Evolutionary conservation across 2,329 filamentous ascomycete genomes (phyloP), one percentile per base, ranked within the genome.

Genomic region (Diaporthe citri): DNA sequence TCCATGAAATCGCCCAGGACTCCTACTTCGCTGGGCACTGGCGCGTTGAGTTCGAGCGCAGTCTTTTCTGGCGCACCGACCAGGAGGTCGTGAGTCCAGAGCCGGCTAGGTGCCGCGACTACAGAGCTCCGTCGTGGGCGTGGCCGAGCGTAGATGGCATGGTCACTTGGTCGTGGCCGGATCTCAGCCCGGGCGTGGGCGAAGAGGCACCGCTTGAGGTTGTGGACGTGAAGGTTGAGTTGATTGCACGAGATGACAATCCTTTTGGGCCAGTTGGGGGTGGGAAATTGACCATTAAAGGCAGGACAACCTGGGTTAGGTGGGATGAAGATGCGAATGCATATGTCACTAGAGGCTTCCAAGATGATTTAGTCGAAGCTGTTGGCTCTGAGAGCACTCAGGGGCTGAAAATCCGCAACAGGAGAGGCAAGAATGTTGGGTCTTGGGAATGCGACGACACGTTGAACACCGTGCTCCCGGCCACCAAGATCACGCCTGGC

Each of bases 391-490:
- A 48, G 43, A n/a, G 12, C 6, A 25, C 43, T 36, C 20, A 36
- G 10, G 13, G 20, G 20, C 13, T 20, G 31, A 12, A n/a, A 17
- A 66, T 66, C 12, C 62, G 3, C 31, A 28, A 66, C 12, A 25
- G 43, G 22, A 51, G 20, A 9, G 62, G 62, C 43, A 20, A 36
- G 20, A 25, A 6, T 3, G 22, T 66, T 66, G 62, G 43, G 3
- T 36, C 13, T 36, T 66, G 62, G 62, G 62, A 39, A 51, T 51
- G 62, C 13, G 62, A 66, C 62, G 62, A 66, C 22, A 66, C 62
- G 31, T 43, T 66, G 43, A 66, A 66, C 28, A 66, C 43, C 28
- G 62, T 66, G 22, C 20, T 51, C 20, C 62, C 62, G 7, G 62
- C 43, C 28, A 66, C 62, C 62, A 66, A 66, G 43, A 51, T 66